Percentiles rank a stretch among this genome's conserved stretches.
Evolutionary conservation across 75 land plant species (phyloP).

Genomic region (Picea glauca): DNA sequence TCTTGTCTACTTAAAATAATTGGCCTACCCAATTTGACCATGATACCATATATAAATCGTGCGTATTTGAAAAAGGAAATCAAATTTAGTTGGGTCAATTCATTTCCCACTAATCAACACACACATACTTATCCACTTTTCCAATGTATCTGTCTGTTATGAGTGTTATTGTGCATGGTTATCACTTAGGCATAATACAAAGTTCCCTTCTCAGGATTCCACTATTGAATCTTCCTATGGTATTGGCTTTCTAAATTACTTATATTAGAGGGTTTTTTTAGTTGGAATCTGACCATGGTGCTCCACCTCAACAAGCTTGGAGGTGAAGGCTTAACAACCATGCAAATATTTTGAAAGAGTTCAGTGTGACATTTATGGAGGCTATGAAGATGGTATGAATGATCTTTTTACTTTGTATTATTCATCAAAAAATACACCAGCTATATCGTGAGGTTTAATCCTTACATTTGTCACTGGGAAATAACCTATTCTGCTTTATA

Average conservation of each 20-base stretch:
- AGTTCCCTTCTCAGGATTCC: neutral
- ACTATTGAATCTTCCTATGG: neutral
- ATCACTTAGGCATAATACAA: neutral
- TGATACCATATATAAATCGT: too few relatives aligned
- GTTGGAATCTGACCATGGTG: conserved; percentile 90
- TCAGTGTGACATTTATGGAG: conserved; percentile 88
- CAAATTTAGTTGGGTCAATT: too few relatives aligned
- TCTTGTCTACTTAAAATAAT: too few relatives aligned
- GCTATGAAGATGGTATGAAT: conserved; percentile 80
- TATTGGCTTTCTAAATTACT: neutral
- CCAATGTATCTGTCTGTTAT: too few relatives aligned
- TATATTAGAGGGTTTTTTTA: conserved; percentile 16
- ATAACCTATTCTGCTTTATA: too few relatives aligned
- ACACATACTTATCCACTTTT: too few relatives aligned
- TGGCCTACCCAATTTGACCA: too few relatives aligned
- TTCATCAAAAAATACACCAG: conserved; percentile 12
- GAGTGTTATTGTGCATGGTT: neutral
- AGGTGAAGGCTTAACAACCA: conserved; percentile 86
- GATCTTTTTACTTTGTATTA: neutral
- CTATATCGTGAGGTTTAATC: neutral
- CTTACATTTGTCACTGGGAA: neutral
- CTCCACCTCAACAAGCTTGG: conserved; percentile 95
- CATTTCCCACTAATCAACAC: too few relatives aligned
- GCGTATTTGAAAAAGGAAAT: too few relatives aligned
- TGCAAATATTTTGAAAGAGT: conserved; percentile 84